These are phyloP conservation scores for Colletotrichum sp. DNA, from an alignment of 2,329 filamentous ascomycete species.

Conservation along the genomic window DNA sequence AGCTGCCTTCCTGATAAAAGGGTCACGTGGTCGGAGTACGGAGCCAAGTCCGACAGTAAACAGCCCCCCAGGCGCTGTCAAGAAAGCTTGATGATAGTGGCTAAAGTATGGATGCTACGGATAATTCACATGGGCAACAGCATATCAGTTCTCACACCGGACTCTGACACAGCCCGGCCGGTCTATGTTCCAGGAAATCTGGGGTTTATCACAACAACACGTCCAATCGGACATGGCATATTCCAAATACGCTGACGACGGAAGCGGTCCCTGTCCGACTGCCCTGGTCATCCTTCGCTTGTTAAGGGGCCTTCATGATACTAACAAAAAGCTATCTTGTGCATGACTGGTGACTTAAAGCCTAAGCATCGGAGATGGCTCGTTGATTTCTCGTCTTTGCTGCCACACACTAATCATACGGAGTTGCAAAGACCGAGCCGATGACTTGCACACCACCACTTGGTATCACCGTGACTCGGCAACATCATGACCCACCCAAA, in stretches of 20 bases:
- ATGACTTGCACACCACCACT: background rate
- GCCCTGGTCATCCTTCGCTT: background rate
- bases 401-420: background rate
- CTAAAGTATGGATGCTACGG: background rate
- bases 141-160: background rate
- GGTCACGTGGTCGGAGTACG: background rate
- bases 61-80: background rate
- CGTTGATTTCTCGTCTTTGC: background rate
- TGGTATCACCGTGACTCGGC: background rate
- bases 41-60: background rate
- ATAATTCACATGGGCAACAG: background rate
- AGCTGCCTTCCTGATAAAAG: background rate
- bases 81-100: background rate
- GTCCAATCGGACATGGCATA: background rate
- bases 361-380: background rate
- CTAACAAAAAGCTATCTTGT: background rate
- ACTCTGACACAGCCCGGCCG: background rate
- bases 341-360: background rate
- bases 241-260: background rate
- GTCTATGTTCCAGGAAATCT: background rate
- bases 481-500: background rate
- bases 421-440: background rate
- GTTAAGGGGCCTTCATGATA: background rate
- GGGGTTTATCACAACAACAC: background rate
- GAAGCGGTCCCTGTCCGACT: background rate